Conservation (phyloP, 768 basidiomycete genomes). For the Amanita phalloides region DNA sequence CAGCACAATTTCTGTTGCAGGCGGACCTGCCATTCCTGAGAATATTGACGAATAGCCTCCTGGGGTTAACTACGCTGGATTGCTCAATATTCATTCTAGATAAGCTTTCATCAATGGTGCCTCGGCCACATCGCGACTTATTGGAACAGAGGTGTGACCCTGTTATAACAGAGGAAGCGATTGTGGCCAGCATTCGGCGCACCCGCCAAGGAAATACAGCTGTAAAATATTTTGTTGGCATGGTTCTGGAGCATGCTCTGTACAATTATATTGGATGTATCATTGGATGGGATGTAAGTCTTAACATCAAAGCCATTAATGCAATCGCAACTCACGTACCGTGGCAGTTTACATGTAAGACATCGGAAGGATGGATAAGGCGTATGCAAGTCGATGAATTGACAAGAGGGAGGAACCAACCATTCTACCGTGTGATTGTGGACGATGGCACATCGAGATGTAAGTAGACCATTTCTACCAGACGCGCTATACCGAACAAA, state of each 20-base stretch:
- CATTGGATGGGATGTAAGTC: slow-evolving; percentile 38
- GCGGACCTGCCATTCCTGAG: slow-evolving; percentile 20
- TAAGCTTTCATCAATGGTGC: slow-evolving; percentile 23
- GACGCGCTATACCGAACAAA: neutral
- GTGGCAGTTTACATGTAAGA: slow-evolving; percentile 23
- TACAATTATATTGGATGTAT: slow-evolving; percentile 34
- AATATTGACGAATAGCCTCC: slow-evolving; percentile 6
- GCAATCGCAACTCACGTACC: neutral
- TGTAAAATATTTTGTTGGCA: slow-evolving; percentile 37
- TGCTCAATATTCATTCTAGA: slow-evolving; percentile 28
- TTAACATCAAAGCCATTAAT: neutral
- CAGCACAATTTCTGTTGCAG: slow-evolving; percentile 26
- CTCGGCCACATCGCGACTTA: slow-evolving; percentile 11
- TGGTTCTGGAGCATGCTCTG: slow-evolving; percentile 30
- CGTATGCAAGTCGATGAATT: slow-evolving; percentile 32
- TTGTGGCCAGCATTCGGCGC: slow-evolving; percentile 14
- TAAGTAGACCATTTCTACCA: slow-evolving; percentile 13
- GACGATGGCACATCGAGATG: slow-evolving; percentile 25
- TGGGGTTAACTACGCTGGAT: slow-evolving; percentile 30
- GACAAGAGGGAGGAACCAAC: slow-evolving; percentile 30
- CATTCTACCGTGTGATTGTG: slow-evolving; percentile 33
- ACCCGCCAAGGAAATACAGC: slow-evolving; percentile 11
- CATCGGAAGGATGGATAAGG: slow-evolving; percentile 30
- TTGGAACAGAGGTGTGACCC: slow-evolving; percentile 20
- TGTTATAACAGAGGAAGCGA: slow-evolving; percentile 20